Evolutionary conservation across 1,284 basidiomycete species (phyloP).

Genomic region (Cryptococcus sp.): DNA sequence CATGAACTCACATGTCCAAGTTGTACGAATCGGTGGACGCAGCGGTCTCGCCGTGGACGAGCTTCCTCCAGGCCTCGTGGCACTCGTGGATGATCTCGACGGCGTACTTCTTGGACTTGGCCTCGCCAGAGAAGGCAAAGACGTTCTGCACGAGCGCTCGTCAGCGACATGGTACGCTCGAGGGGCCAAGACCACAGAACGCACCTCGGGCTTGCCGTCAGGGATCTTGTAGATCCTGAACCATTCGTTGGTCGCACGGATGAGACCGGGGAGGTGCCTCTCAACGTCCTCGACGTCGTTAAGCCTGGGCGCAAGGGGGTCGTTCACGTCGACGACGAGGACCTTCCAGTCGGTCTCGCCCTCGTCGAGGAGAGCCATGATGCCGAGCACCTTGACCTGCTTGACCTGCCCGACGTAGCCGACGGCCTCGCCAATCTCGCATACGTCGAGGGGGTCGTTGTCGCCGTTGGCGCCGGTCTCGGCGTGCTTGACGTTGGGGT

Average conservation of each 20-base stretch:
- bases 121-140: conserved; percentile 99
- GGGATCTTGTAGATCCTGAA: conserved; percentile 92
- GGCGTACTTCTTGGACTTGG: conserved; percentile 99
- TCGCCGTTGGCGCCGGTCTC: conserved; percentile 99
- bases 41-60: conserved; percentile 73
- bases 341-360: conserved; percentile 99
- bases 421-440: conserved; percentile 99
- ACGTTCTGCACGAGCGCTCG: conserved; percentile 59
- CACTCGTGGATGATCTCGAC: conserved; percentile 98
- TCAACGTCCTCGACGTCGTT: conserved; percentile 99
- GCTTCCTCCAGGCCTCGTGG: conserved; percentile 97
- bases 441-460: conserved; percentile 99
- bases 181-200: conserved; percentile 7
- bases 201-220: conserved; percentile 89
- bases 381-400: conserved; percentile 99
- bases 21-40: conserved; percentile 69
- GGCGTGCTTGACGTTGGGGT: conserved; percentile 78
- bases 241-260: conserved; percentile 94
- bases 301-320: conserved; percentile 92
- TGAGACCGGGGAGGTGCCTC: conserved; percentile 92
- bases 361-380: conserved; percentile 98
- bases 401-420: conserved; percentile 98
- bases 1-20: conserved; percentile 67
- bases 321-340: conserved; percentile 93
- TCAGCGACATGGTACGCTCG: background rate